Base-by-base conservation (phyloP, 2,329 filamentous ascomycete genomes). In the Pyrenophora graminea region DNA sequence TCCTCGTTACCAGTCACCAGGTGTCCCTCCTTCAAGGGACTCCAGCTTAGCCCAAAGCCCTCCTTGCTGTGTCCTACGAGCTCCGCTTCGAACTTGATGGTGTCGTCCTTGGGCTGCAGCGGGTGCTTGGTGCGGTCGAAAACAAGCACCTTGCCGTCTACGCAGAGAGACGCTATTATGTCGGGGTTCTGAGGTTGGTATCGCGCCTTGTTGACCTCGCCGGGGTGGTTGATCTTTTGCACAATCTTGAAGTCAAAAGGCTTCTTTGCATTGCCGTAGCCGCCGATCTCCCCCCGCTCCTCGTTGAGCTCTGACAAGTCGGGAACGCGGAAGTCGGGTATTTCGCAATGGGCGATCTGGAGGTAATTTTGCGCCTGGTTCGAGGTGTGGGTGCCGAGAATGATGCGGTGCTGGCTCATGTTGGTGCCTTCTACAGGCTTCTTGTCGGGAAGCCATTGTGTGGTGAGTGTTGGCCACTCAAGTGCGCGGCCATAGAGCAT, bases 111-210 rank as follows among this genome's bases (percentile, higher is more conserved):
- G 6, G 93, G 91, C 56, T 87, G 79, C 48, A 87, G 85, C 41
- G 88, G 87, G 72, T 97, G 93, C 81, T 97, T 97, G 45, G 93
- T 96, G 61, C 93, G 87, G 77, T 99, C 94, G 77, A 95, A 99
- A 62, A 99, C 86, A 72, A 97, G 85, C 36, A 97, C 89, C 61
- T 86, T 88, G 56, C 90, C 89, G 71, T 97, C 90, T 6, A 90
- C 85, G 59, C 90, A 91, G 76, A 97, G 87, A 0, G 94, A 97
- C 3, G 94, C 94, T 65, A 99, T 95, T 51, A 99, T 86, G 67
- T 99, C 91, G 4, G 93, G 91, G 69, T 99, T 99, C 73, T 97
- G 93, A 10, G 94, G 94, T 75, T 97, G 92, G 71, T 97, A 97
- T 62, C 94, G 87, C 13, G 94, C 95, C 79, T 97, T 99, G 82